A percentile compares a stretch with the other conserved stretches of the same genome.
These are phyloP conservation scores for Geotrichum australiense DNA, from an alignment of 1,139 yeast species.

Conservation along the genomic window DNA sequence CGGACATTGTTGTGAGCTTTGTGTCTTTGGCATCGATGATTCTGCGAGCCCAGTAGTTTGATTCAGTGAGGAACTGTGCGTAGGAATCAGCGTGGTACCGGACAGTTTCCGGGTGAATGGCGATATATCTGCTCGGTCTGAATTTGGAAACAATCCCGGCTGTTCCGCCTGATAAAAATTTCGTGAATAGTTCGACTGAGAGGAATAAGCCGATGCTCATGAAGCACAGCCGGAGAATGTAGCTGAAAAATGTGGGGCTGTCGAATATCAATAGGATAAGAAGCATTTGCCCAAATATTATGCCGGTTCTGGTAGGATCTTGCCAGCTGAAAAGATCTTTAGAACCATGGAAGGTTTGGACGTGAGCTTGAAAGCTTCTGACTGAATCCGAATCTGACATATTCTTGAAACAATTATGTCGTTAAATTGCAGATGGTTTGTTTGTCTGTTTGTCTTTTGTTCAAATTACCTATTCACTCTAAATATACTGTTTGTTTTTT, in stretches of 20 bases:
- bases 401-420: too few relatives aligned
- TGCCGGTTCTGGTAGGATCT: slow-evolving; percentile 72
- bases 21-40: slow-evolving; percentile 60
- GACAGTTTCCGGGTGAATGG: slow-evolving; percentile 29
- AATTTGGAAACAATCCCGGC: slow-evolving; percentile 31
- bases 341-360: slow-evolving; percentile 7
- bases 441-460: too few relatives aligned
- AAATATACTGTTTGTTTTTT: background rate
- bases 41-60: slow-evolving; percentile 43
- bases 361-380: slow-evolving; percentile 16
- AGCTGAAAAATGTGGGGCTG: slow-evolving; percentile 61
- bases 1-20: slow-evolving; percentile 65
- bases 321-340: slow-evolving; percentile 62
- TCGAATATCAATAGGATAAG: slow-evolving; percentile 56
- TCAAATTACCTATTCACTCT: background rate
- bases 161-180: slow-evolving; percentile 30
- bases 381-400: slow-evolving; percentile 16
- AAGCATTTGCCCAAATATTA: slow-evolving; percentile 61
- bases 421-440: too few relatives aligned
- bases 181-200: slow-evolving; percentile 32
- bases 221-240: slow-evolving; percentile 50
- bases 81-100: slow-evolving; percentile 30
- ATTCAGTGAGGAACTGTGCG: slow-evolving; percentile 29
- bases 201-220: slow-evolving; percentile 31
- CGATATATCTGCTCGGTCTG: slow-evolving; percentile 33